Evolutionary conservation across 768 basidiomycete species (phyloP), one percentile per base, ranked within the genome.

Genomic region (Termitomyces eurrhizus): DNA sequence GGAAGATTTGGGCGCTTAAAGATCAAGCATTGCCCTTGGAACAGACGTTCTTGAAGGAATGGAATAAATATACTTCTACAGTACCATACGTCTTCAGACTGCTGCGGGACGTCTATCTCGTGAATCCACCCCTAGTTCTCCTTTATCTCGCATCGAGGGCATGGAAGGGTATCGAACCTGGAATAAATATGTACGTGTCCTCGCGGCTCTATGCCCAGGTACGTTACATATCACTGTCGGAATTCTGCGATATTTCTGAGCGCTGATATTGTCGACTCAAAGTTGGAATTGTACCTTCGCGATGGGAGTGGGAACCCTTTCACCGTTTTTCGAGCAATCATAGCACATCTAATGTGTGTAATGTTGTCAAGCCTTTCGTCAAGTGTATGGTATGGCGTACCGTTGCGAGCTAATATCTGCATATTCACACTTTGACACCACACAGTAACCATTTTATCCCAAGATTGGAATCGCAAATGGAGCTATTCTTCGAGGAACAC

Each of bases 81-180:
- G 39, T 56, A 6, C 62, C 64, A 16, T 35, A 61, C 21, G 55
- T 61, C 21, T 56, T 32, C 14, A 41, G 57, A 52, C 56, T 65
- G 24, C 14, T 61, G 29, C 18, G 36, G 46, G 64, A 62, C 44
- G 44, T 65, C 37, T 65, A 61, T 46, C 29, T 39, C 13, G 29
- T 65, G 32, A 62, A 61, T 35, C 64, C 59, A 7, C 49, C 57
- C 18, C 57, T 65, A 36, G 59, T 65, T 14, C n/a, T 60, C 16
- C 37, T 65, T 12, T 62, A 55, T 46, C 29, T 65, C 16, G 32
- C 39, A 12, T 54, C 56, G 21, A 60, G 62, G 14, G 59, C 45
- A 9, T 65, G 64, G 64, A 63, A 53, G 29, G 59, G 51, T 1
- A 56, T 65, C 14, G 64, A 62, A 54, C 64, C 64, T 60, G 64